Percentiles rank a stretch among this genome's conserved stretches.
These are phyloP conservation scores for Podospora didyma DNA, from an alignment of 495 filamentous ascomycete genomes.

Conservation along the genomic window DNA sequence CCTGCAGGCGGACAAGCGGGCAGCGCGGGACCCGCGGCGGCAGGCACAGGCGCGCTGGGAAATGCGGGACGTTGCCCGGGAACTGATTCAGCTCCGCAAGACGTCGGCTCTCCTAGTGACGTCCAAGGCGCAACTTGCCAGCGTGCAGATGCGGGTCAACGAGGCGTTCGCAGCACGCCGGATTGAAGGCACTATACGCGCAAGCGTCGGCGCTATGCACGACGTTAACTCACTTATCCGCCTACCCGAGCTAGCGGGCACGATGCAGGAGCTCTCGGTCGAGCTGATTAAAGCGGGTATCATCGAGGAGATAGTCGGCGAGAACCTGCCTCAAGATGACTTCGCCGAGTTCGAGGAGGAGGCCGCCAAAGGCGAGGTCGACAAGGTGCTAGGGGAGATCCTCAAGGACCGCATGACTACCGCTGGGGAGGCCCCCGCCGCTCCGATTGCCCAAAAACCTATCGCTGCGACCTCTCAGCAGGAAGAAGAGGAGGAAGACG, in stretches of 20 bases:
- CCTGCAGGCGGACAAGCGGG: constrained; percentile 71
- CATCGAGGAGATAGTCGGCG: constrained; percentile 95
- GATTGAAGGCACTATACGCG: constrained; percentile 89
- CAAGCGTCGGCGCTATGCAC: constrained; percentile 89
- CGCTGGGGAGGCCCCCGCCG: constrained; percentile 52
- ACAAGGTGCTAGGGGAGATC: constrained; percentile 87
- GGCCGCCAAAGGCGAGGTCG: constrained; percentile 86
- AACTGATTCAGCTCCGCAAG: constrained; percentile 78
- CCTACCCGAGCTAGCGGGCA: constrained; percentile 82
- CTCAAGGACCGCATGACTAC: constrained; percentile 75
- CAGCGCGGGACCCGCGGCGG: constrained; percentile 65
- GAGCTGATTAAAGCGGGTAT: constrained; percentile 93
- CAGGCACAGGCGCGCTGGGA: constrained; percentile 71
- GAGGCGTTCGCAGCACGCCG: constrained; percentile 94
- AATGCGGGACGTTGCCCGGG: constrained; percentile 80
- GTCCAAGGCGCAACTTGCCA: constrained; percentile 84
- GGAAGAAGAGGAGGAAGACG: constrained; percentile 72
- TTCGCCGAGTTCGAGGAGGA: constrained; percentile 68
- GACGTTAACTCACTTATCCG: constrained; percentile 86
- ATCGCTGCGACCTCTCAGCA: constrained; percentile 44
- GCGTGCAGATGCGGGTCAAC: constrained; percentile 96
- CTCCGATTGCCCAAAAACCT: constrained; percentile 50
- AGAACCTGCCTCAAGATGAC: constrained; percentile 64
- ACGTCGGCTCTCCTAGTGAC: constrained; percentile 71
- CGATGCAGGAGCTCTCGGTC: constrained; percentile 82